Conservation (phyloP, 2,329 filamentous ascomycete genomes). For the Fusarium anguioides region DNA sequence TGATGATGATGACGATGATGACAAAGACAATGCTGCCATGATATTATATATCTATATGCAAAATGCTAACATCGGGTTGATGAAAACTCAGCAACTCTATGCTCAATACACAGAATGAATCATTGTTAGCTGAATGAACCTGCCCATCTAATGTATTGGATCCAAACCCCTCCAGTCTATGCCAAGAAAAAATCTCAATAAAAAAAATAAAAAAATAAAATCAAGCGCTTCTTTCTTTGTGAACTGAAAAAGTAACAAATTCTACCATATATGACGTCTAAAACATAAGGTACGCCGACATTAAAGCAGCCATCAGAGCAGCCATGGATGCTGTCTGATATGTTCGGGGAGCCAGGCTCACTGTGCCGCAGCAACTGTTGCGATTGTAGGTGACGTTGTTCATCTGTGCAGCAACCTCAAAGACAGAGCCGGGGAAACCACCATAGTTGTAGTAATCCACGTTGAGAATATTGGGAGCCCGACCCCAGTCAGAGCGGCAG, state of each 20-base stretch:
- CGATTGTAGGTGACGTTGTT: conserved; percentile 79
- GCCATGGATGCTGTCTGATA: conserved; percentile 35
- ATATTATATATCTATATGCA: conserved; percentile 12
- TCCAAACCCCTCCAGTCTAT: conserved; percentile 23
- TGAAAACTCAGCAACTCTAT: not conserved
- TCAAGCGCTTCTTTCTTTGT: conserved; percentile 29
- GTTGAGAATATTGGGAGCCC: conserved; percentile 80
- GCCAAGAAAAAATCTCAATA: no score
- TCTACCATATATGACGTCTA: conserved; percentile 6
- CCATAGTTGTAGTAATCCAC: conserved; percentile 88
- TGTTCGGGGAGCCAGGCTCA: conserved; percentile 47
- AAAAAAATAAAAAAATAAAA: conserved; percentile 1
- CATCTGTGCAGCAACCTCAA: conserved; percentile 74
- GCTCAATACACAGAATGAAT: not conserved
- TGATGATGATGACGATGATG: not conserved
- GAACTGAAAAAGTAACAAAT: conserved; percentile 7
- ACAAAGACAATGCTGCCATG: not conserved
- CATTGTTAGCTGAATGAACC: conserved; percentile 14
- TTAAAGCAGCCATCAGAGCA: conserved; percentile 33
- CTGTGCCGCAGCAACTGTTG: conserved; percentile 64
- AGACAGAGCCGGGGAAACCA: conserved; percentile 75
- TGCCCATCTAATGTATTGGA: conserved; percentile 24
- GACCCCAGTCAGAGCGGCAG: conserved; percentile 71
- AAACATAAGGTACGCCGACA: conserved; percentile 38
- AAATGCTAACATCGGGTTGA: not conserved